Evolutionary conservation across 2,329 filamentous ascomycete species (phyloP).

Genomic region (Esteya vermicola): DNA sequence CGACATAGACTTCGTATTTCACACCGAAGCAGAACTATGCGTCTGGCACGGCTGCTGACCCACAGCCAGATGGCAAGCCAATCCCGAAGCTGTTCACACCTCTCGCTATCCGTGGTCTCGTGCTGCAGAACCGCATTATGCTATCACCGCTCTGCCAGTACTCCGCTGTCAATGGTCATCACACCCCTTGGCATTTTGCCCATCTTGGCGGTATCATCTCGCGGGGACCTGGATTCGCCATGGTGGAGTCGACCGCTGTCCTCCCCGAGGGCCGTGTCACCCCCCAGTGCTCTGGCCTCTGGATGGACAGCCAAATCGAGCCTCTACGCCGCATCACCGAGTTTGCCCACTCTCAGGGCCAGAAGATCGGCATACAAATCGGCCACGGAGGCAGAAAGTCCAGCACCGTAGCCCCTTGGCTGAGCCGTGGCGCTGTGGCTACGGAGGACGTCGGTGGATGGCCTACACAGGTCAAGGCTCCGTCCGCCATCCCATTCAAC

Average conservation of each 20-base stretch:
- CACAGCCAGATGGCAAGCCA: too few relatives aligned
- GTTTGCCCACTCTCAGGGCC: slow-evolving; percentile 35
- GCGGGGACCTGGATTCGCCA: slow-evolving; percentile 18
- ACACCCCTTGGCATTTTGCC: slow-evolving; percentile 27
- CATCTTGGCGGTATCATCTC: slow-evolving; percentile 23
- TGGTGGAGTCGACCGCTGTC: slow-evolving; percentile 18
- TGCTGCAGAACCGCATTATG: slow-evolving; percentile 30
- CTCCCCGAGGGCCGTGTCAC: slow-evolving; percentile 19
- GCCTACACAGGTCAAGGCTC: slow-evolving; percentile 23
- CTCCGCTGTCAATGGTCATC: slow-evolving; percentile 24
- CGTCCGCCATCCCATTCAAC: slow-evolving; percentile 15
- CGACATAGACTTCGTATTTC: too few relatives aligned
- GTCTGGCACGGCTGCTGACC: too few relatives aligned
- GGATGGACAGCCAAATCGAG: slow-evolving; percentile 21
- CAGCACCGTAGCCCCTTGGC: slow-evolving; percentile 38
- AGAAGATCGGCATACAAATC: slow-evolving; percentile 57
- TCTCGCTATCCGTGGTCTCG: slow-evolving; percentile 26
- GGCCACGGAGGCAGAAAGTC: slow-evolving; percentile 53
- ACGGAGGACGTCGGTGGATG: slow-evolving; percentile 27
- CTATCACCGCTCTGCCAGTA: slow-evolving; percentile 34
- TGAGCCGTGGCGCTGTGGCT: slow-evolving; percentile 36
- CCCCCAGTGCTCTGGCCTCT: slow-evolving; percentile 21
- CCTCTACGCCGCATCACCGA: slow-evolving; percentile 20
- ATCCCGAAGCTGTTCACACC: slow-evolving; percentile 26
- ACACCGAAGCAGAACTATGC: too few relatives aligned